Conservation (phyloP, 768 basidiomycete species). For the Psilocybe cyanescens region DNA sequence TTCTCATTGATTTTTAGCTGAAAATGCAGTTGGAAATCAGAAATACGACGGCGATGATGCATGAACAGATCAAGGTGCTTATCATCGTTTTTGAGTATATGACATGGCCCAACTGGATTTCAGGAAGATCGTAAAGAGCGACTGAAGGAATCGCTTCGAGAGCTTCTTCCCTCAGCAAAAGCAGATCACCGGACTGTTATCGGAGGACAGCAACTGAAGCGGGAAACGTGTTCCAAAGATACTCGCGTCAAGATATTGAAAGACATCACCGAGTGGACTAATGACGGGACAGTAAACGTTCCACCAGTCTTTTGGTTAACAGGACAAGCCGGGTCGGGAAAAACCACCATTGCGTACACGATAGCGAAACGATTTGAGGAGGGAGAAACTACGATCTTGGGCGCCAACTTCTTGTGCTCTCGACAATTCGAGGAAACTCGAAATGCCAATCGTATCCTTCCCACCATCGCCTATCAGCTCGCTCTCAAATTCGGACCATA, state of each 20-base stretch:
- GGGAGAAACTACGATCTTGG: neutral
- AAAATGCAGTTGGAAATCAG: too few species aligned
- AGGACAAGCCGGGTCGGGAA: slow-evolving; percentile 14
- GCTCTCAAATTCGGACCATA: neutral
- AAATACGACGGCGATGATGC: too few species aligned
- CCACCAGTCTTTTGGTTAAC: slow-evolving; percentile 12
- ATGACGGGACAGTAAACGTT: slow-evolving; percentile 1
- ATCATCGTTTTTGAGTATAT: too few species aligned
- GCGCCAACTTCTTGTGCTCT: slow-evolving; percentile 1
- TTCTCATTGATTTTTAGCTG: too few species aligned
- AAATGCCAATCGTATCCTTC: neutral
- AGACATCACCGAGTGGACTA: slow-evolving; percentile 8
- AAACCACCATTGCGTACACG: slow-evolving; percentile 15
- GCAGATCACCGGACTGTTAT: neutral
- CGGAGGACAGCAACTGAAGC: neutral
- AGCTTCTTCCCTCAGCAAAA: neutral
- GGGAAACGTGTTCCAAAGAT: slow-evolving; percentile 5
- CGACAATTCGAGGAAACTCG: slow-evolving; percentile 3
- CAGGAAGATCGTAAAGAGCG: too few species aligned
- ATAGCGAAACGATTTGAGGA: slow-evolving; percentile 2
- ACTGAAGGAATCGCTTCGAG: neutral
- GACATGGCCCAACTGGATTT: too few species aligned
- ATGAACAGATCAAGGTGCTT: too few species aligned
- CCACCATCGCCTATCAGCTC: slow-evolving; percentile 2
- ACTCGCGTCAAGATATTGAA: slow-evolving; percentile 12